Base-by-base conservation (phyloP, 441 rosid genomes). In the Erodium moschatum region DNA sequence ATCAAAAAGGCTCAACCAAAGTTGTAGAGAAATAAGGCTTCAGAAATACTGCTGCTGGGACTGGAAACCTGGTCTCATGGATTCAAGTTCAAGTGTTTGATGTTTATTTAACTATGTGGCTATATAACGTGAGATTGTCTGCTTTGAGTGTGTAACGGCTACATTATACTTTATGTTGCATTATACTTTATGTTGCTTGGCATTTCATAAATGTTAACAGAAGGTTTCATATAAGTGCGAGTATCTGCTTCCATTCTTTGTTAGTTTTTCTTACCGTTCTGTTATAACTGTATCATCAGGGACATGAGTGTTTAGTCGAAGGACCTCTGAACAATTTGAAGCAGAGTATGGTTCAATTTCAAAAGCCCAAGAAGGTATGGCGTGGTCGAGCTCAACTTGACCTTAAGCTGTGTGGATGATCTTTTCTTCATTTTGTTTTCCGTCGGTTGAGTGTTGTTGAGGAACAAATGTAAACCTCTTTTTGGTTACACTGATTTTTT, bases 281-380 rank as follows among this genome's bases (percentile, higher is more conserved):
- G 67, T 40, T 19, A 18, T 58, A 31, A 69, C 44, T 54, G 75
- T 73, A 68, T 48, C 44, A 58, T 54, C 74, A 89, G 96, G 96
- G 87, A 64, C 87, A 95, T 24, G 99, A 90, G 80, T 92, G 98
- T 81, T 85, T 95, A 83, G 99, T 95, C 77, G 99, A 95, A 81
- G 99, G 98, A 61, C 99, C 99, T 79, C 83, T 92, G 68, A 95
- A 85, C 82, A 95, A 95, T 80, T 81, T 95, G 83, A 95, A 95
- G 83, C 98, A 92, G 85, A 95, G 98, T 77, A 95, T 92, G 98
- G 89, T 92, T 67, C 99, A 95, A 65, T 95, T 92, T 82, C 98
- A 91, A 78, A 89, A 89, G 85, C 99, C 99, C 67, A 89, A 90
- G 79, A 89, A 90, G 94, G 97, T 92, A 76, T 54, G 72, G 20